Evolutionary conservation across 1,139 yeast species (phyloP).

Genomic region (Pneumocystis carinii): DNA sequence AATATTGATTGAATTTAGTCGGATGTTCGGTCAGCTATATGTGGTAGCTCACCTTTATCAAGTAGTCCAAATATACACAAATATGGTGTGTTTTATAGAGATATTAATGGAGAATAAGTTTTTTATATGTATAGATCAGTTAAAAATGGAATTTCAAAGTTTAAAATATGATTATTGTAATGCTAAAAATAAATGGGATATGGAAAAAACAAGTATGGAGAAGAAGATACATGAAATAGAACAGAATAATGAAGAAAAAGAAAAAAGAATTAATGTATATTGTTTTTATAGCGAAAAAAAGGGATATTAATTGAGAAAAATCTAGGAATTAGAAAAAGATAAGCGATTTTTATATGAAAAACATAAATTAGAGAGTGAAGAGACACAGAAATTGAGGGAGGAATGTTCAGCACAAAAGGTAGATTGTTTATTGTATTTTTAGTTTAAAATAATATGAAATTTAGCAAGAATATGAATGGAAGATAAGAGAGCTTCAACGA

Average conservation of each 20-base stretch:
- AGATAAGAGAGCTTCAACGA: neutral
- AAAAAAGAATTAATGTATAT: slow-evolving; percentile 21
- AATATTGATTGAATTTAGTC: neutral
- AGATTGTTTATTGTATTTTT: neutral
- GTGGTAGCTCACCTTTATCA: neutral
- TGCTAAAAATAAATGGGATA: slow-evolving; percentile 22
- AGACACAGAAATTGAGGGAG: slow-evolving; percentile 22
- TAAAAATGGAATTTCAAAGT: slow-evolving; percentile 11
- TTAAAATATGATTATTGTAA: slow-evolving; percentile 26
- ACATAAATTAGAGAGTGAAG: slow-evolving; percentile 24
- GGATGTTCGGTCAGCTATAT: neutral
- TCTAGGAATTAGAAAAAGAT: slow-evolving; percentile 25
- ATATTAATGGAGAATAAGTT: neutral
- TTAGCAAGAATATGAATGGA: slow-evolving; percentile 1
- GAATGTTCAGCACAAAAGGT: slow-evolving; percentile 15
- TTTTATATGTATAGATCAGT: neutral
- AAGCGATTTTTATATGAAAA: slow-evolving; percentile 31
- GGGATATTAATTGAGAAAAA: slow-evolving; percentile 1
- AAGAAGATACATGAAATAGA: slow-evolving; percentile 22
- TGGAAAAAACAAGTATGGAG: slow-evolving; percentile 25
- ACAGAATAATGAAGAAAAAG: slow-evolving; percentile 22
- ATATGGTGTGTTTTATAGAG: neutral
- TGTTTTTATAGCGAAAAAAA: neutral
- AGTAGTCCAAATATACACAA: neutral
- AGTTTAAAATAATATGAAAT: neutral